These are phyloP conservation scores for Ascochyta rabiei DNA, from an alignment of 2,329 filamentous ascomycete genomes.

Conservation along the genomic window DNA sequence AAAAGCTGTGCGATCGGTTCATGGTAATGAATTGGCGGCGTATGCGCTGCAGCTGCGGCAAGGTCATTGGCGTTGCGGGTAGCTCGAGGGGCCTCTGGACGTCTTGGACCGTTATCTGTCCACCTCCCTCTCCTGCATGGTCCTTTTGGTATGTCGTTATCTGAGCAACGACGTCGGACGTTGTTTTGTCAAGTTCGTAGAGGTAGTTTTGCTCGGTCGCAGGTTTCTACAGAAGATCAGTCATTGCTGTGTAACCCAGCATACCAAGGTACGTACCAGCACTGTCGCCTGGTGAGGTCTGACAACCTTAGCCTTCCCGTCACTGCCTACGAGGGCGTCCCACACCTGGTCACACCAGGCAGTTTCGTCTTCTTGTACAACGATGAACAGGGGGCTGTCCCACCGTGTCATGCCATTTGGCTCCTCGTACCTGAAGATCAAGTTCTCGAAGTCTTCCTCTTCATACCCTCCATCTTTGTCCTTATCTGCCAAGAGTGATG, in stretches of 20 bases:
- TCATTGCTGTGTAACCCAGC: neutral
- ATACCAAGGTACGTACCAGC: conserved; percentile 48
- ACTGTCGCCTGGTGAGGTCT: conserved; percentile 78
- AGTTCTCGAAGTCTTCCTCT: conserved; percentile 73
- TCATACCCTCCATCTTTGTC: conserved; percentile 56
- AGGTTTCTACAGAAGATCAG: conserved; percentile 55
- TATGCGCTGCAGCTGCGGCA: conserved; percentile 78
- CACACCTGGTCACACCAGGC: conserved; percentile 74
- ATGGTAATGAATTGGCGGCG: conserved; percentile 77
- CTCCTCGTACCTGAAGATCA: conserved; percentile 84
- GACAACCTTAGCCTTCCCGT: conserved; percentile 69
- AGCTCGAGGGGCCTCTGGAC: conserved; percentile 67
- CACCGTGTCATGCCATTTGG: conserved; percentile 84
- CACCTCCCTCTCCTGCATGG: conserved; percentile 66
- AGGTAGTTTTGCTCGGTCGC: conserved; percentile 72
- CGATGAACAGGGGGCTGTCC: conserved; percentile 82
- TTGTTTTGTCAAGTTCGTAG: conserved; percentile 78
- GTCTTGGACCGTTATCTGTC: conserved; percentile 60
- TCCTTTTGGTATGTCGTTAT: conserved; percentile 72
- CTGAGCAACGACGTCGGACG: conserved; percentile 74
- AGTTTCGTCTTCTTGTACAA: conserved; percentile 75
- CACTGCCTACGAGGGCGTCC: conserved; percentile 69
- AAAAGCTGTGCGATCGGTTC: conserved; percentile 68
- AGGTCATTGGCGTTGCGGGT: conserved; percentile 67
- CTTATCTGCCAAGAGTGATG: conserved; percentile 54